Conservation (phyloP, 2,329 filamentous ascomycete species). For the Huntiella omanensis region DNA sequence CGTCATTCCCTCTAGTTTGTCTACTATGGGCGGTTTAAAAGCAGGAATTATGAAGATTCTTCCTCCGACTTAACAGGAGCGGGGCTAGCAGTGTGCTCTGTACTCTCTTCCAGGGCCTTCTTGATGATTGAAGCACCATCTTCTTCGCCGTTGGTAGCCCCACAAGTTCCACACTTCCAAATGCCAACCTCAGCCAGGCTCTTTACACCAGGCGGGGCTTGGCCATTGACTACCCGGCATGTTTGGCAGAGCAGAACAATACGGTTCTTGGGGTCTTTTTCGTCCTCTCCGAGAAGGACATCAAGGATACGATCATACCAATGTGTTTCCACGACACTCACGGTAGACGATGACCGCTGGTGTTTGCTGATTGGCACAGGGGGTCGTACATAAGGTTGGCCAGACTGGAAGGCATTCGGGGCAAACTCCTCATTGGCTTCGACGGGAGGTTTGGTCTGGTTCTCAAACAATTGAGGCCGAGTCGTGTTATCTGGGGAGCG, state of each 20-base stretch:
- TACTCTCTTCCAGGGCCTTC: conserved; percentile 31
- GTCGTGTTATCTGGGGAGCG: conserved; percentile 16
- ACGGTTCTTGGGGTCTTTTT: conserved; percentile 78
- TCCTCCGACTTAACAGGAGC: neutral
- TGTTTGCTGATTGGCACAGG: neutral
- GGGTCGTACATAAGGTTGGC: conserved; percentile 12
- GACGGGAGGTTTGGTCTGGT: conserved; percentile 16
- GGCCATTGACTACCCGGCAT: conserved; percentile 84
- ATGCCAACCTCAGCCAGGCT: conserved; percentile 59
- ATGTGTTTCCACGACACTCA: conserved; percentile 27
- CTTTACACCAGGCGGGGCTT: conserved; percentile 74
- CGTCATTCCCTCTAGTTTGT: no score
- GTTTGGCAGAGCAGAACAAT: conserved; percentile 66
- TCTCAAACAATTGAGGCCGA: conserved; percentile 13
- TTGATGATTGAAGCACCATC: conserved; percentile 55
- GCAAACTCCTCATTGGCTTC: conserved; percentile 43
- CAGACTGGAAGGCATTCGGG: conserved; percentile 43
- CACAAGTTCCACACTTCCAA: conserved; percentile 83
- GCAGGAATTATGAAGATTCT: neutral
- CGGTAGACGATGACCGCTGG: neutral
- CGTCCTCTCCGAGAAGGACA: conserved; percentile 82
- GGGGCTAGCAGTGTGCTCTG: neutral
- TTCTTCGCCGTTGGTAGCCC: conserved; percentile 61
- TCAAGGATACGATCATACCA: conserved; percentile 96
- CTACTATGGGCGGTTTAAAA: neutral